Conservation (phyloP, 495 filamentous ascomycete species). For the Daldinia decipiens region DNA sequence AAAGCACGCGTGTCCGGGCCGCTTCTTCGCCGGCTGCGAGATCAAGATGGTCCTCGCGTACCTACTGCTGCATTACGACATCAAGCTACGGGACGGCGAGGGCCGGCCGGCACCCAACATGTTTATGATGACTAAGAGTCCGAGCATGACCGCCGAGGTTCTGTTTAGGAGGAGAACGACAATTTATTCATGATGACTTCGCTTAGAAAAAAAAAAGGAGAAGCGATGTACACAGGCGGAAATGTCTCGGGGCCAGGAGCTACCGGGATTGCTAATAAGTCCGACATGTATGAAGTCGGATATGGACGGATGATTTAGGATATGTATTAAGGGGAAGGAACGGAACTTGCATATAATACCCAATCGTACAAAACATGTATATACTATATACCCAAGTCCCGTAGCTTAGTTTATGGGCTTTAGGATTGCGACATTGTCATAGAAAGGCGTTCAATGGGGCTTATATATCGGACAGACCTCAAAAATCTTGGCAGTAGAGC, state of each 20-base stretch:
- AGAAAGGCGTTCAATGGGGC: neutral
- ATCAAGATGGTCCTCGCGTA: slow-evolving; percentile 59
- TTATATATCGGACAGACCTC: neutral
- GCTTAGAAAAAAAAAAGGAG: neutral
- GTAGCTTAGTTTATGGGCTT: neutral
- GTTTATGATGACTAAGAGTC: slow-evolving; percentile 51
- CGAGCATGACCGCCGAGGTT: slow-evolving; percentile 47
- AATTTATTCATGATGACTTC: neutral
- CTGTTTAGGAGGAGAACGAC: slow-evolving; percentile 47
- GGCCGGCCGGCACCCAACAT: slow-evolving; percentile 49
- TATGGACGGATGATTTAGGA: neutral
- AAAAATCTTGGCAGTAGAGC: neutral
- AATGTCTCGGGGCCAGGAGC: slow-evolving; percentile 40
- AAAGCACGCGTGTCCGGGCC: slow-evolving; percentile 63
- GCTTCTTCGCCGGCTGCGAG: slow-evolving; percentile 64
- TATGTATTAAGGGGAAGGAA: neutral
- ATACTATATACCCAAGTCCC: slow-evolving; percentile 5
- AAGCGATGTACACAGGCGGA: neutral
- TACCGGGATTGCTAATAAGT: slow-evolving; percentile 16
- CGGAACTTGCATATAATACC: slow-evolving; percentile 13
- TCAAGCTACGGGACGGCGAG: slow-evolving; percentile 55
- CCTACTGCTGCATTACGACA: slow-evolving; percentile 60
- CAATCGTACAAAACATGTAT: slow-evolving; percentile 5
- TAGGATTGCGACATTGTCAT: neutral
- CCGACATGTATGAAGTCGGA: neutral